Base-by-base conservation (phyloP, 2,329 filamentous ascomycete genomes). In the Aspergillus pseudoviridinutans region DNA sequence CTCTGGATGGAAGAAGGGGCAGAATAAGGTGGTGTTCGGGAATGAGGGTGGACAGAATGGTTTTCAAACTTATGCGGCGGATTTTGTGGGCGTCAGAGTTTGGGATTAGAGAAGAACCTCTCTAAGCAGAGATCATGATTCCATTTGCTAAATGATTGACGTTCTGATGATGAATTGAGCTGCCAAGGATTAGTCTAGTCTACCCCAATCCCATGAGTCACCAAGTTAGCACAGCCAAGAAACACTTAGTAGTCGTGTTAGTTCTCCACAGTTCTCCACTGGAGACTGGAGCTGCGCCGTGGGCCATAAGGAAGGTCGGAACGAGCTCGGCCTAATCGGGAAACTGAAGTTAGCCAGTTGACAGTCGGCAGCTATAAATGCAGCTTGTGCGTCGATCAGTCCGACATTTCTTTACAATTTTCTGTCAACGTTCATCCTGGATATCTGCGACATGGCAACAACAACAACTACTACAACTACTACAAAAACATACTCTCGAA, bases 1-100 rank as follows among this genome's bases (percentile, higher is more conserved):
- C 0, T 74, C 76, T 29, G 80, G 79, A 0, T 83, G 81, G 63
- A 72, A 70, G 12, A 70, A 69, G 9, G 79, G 79, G 0, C 59
- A 61, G 0, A 67, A 69, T 12, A 79, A 79, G 32, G 60, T 77
- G 12, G 64, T 69, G 3, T 65, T 76, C 27, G 68, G 68, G 0
- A 76, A 76, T 64, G 65, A 58, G 32, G 68, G 58, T 5, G 68
- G 67, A 0, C 62, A 58, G n/a, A 57, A 59, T 47, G 68, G 66
- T 1, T 60, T 69, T 8, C 64, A 68, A 41, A 53, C 55, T 24
- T 74, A 65, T 52, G 73, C 59, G 4, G 66, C 72, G 5, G 74
- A 76, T 58, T 71, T 77, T 56, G 73, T 76, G 7, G 73, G 74
- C 0, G 35, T 75, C 41, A 63, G 57, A 14, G 58, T 74, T n/a